A percentile compares a stretch with the other conserved stretches of the same genome.
Evolutionary conservation across 2,329 filamentous ascomycete species (phyloP).

Genomic region (Epichloe festucae): DNA sequence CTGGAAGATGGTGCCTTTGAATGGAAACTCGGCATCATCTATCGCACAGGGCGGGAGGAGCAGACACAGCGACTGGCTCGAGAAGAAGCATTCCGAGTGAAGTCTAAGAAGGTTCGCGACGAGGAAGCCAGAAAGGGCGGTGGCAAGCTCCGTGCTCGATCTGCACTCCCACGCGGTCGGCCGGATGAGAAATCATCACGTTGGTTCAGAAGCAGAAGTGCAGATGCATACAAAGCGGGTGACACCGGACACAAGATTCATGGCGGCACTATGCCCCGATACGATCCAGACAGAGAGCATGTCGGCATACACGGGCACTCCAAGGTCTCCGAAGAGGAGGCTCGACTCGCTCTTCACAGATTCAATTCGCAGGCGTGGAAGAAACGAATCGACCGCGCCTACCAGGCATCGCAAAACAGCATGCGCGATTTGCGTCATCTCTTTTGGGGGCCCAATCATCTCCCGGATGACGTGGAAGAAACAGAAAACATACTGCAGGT

Average conservation of each 20-base stretch:
- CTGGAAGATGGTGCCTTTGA: conserved; percentile 94
- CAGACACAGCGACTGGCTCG: conserved; percentile 81
- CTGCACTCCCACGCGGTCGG: conserved; percentile 29
- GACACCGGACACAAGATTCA: conserved; percentile 18
- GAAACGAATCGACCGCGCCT: conserved; percentile 68
- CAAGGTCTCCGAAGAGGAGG: conserved; percentile 63
- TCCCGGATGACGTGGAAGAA: conserved; percentile 71
- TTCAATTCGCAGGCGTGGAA: conserved; percentile 91
- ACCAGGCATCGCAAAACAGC: conserved; percentile 54
- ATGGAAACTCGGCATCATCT: conserved; percentile 93
- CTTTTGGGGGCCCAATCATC: conserved; percentile 66
- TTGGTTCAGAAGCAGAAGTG: conserved; percentile 42
- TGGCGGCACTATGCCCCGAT: conserved; percentile 42
- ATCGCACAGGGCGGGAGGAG: conserved; percentile 75
- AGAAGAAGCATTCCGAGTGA: conserved; percentile 79
- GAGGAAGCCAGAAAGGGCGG: conserved; percentile 46
- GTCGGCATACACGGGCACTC: conserved; percentile 55
- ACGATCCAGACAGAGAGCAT: conserved; percentile 64
- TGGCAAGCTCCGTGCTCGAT: conserved; percentile 41
- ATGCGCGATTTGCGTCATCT: conserved; percentile 66
- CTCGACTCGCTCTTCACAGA: conserved; percentile 58
- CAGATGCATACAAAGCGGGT: conserved; percentile 28
- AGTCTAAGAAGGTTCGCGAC: conserved; percentile 71
- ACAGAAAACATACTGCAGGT: conserved; percentile 76
- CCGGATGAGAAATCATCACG: conserved; percentile 18